Conservation (phyloP, 345 rosid species). For the Aquilaria yunnanensis region DNA sequence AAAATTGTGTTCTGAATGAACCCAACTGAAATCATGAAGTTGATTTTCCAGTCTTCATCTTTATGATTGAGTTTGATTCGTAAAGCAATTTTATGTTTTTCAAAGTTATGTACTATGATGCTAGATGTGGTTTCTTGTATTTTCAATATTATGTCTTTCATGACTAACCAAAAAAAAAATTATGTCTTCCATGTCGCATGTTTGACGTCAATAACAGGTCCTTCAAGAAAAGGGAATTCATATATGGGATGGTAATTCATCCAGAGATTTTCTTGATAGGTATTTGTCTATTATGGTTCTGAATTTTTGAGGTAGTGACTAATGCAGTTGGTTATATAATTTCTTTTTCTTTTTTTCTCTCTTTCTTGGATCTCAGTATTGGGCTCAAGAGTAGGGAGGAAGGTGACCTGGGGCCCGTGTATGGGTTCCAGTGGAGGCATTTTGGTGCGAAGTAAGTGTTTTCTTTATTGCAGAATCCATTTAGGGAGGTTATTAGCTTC, state of each 20-base stretch:
- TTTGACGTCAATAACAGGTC: constrained; percentile 36
- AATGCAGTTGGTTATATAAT: constrained; percentile 5
- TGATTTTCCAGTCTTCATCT: no score
- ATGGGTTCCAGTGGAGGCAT: constrained; percentile 99
- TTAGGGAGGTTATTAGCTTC: constrained; percentile 6
- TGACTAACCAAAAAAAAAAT: no score
- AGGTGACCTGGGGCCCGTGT: constrained; percentile 94
- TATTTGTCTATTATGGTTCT: constrained; percentile 1
- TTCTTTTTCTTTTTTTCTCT: background rate
- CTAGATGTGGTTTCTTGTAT: no score
- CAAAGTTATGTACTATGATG: no score
- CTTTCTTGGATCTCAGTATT: constrained; percentile 38
- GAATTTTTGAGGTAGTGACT: background rate
- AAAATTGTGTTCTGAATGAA: no score
- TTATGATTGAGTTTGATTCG: no score
- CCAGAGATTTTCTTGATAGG: constrained; percentile 92
- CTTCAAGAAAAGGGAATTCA: constrained; percentile 92
- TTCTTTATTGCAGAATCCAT: constrained; percentile 6
- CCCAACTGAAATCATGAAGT: no score
- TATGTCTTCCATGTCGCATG: background rate
- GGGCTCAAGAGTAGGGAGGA: constrained; percentile 82
- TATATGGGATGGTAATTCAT: constrained; percentile 97
- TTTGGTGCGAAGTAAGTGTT: constrained; percentile 84
- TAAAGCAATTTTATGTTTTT: no score
- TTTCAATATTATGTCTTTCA: no score